Evolutionary conservation across 257 asterid species (phyloP).

Genomic region (Solanum tarapatanum): DNA sequence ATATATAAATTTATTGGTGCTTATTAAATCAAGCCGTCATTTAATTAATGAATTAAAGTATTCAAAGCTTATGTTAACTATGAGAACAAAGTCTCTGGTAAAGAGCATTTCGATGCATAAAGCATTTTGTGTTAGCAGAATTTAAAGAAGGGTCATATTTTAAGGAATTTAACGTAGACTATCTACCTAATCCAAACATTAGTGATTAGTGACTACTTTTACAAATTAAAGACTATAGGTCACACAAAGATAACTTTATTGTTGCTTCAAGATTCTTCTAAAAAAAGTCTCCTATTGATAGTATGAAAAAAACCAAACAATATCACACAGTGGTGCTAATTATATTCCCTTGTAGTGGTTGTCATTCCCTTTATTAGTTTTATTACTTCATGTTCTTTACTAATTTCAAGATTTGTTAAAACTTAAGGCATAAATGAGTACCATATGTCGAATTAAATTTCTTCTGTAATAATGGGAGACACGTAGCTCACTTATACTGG

Average conservation of each 20-base stretch:
- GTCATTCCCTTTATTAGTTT: neutral
- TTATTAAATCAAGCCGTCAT: neutral
- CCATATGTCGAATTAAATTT: neutral
- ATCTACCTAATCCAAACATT: fast-evolving
- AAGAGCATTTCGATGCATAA: neutral
- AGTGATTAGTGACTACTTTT: neutral
- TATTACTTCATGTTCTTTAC: neutral
- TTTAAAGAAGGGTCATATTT: neutral
- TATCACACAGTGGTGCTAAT: neutral
- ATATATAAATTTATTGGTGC: neutral
- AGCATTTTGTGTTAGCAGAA: neutral
- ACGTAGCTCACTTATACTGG: neutral
- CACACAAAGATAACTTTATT: neutral
- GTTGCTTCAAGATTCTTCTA: neutral
- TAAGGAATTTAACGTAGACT: neutral
- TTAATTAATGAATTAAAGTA: neutral
- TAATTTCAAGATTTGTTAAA: neutral
- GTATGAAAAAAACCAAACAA: neutral
- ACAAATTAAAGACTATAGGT: fast-evolving
- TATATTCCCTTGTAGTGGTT: neutral
- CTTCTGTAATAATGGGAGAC: neutral
- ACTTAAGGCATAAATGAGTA: neutral
- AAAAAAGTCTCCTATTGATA: no score
- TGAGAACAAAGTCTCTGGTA: neutral
- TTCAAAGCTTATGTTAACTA: neutral